Percentiles rank a stretch among this genome's conserved stretches.
Evolutionary conservation across 768 basidiomycete species (phyloP).

Genomic region (Termitomyces sp.): DNA sequence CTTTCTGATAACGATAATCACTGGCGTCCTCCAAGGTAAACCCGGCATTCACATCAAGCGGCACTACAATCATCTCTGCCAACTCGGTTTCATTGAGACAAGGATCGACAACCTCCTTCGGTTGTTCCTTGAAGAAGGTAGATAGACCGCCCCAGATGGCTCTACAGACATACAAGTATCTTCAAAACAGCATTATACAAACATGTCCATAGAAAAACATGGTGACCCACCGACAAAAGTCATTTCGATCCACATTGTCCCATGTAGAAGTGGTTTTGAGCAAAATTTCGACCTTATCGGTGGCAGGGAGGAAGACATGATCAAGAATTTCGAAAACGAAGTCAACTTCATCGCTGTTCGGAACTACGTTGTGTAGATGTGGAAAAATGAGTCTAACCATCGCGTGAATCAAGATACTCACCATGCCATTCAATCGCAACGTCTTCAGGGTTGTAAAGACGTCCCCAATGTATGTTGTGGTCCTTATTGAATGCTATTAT

Average conservation of each 20-base stretch:
- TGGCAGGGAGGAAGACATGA: constrained; percentile 55
- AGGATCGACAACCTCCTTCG: constrained; percentile 51
- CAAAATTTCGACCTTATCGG: constrained; percentile 63
- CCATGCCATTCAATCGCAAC: constrained; percentile 89
- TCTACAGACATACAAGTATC: constrained; percentile 66
- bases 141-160: constrained; percentile 78
- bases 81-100: constrained; percentile 65
- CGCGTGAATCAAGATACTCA: constrained; percentile 22
- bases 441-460: constrained; percentile 70
- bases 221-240: constrained; percentile 69
- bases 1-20: constrained; percentile 71
- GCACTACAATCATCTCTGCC: constrained; percentile 62
- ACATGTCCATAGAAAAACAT: neutral
- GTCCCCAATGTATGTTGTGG: constrained; percentile 76
- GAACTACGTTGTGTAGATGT: constrained; percentile 33
- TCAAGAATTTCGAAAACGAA: constrained; percentile 79
- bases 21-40: constrained; percentile 67
- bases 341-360: constrained; percentile 64
- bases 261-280: constrained; percentile 52
- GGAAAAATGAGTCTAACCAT: constrained; percentile 7
- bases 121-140: constrained; percentile 56
- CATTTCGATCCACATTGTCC: constrained; percentile 66
- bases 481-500: constrained; percentile 52
- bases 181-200: constrained; percentile 11
- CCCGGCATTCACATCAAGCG: constrained; percentile 66